These are phyloP conservation scores for Aspergillaceae sp. DNA, from an alignment of 2,329 filamentous ascomycete species.

Conservation along the genomic window DNA sequence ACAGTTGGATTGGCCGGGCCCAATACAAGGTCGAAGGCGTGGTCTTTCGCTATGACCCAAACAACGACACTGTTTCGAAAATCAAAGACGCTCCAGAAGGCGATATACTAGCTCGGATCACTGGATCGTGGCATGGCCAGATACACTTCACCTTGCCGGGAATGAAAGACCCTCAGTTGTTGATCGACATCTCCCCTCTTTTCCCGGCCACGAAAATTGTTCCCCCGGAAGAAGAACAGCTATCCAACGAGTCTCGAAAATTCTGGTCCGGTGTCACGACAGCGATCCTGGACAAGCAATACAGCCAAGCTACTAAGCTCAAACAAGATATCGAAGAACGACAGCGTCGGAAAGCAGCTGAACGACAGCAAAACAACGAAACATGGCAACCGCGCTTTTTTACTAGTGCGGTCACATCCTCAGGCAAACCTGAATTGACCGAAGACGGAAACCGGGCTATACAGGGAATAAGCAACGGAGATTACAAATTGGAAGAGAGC, in stretches of 20 bases:
- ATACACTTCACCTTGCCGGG: conserved; percentile 51
- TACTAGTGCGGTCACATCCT: conserved; percentile 49
- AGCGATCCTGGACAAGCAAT: conserved; percentile 77
- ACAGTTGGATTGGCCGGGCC: conserved; percentile 85
- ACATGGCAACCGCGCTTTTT: conserved; percentile 89
- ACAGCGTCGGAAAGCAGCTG: conserved; percentile 75
- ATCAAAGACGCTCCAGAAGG: conserved; percentile 81
- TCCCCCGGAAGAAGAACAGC: conserved; percentile 68
- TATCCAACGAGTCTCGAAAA: conserved; percentile 78
- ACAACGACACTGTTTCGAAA: conserved; percentile 68
- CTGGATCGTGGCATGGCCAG: conserved; percentile 75
- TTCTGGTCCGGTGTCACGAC: conserved; percentile 85
- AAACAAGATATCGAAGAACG: conserved; percentile 89
- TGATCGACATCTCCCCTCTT: conserved; percentile 84
- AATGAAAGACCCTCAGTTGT: conserved; percentile 51
- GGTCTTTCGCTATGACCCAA: conserved; percentile 80
- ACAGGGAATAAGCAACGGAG: conserved; percentile 45
- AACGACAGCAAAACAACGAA: conserved; percentile 60
- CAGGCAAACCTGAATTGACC: conserved; percentile 56
- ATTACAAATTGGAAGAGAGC: conserved; percentile 42
- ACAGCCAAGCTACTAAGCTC: conserved; percentile 68
- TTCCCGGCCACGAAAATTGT: conserved; percentile 68
- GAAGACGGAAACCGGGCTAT: conserved; percentile 53
- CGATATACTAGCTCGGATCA: conserved; percentile 72
- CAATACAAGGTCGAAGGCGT: conserved; percentile 89